Evolutionary conservation across 164 flowering plant genomes (phyloP).

Genomic region (Houttuynia cordata): DNA sequence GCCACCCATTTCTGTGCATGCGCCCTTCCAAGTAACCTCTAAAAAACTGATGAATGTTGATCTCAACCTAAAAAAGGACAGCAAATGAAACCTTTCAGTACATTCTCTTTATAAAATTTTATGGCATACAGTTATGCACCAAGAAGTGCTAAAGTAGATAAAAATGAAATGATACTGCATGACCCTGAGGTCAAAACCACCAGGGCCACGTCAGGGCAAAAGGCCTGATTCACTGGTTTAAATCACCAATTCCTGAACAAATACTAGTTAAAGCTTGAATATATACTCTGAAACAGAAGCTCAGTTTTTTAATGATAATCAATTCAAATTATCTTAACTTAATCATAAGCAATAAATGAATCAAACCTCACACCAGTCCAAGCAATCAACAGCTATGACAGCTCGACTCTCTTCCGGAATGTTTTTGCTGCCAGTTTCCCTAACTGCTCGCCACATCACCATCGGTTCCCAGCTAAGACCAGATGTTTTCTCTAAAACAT

Average conservation of each 20-base stretch:
- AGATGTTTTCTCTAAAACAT: conserved; percentile 40
- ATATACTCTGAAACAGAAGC: no score
- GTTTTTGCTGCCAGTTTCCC: conserved; percentile 28
- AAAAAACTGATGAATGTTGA: conserved; percentile 58
- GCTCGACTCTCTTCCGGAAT: conserved; percentile 27
- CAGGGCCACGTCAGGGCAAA: no score
- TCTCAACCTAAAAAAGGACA: conserved; percentile 46
- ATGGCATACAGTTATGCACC: no score
- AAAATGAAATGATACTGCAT: no score
- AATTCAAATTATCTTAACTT: no score
- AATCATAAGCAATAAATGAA: background rate
- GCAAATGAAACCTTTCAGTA: background rate
- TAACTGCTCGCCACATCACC: conserved; percentile 79
- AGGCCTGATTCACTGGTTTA: no score
- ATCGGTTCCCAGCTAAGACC: conserved; percentile 91
- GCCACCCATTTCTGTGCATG: conserved; percentile 48
- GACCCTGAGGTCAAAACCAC: no score
- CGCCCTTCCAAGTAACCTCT: conserved; percentile 68
- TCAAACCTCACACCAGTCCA: conserved; percentile 79
- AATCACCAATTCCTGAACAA: no score
- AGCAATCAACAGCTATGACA: conserved; percentile 71
- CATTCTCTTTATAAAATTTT: no score
- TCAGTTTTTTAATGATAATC: no score
- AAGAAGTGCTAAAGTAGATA: no score
- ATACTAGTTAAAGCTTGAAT: no score